phyloP scores from a whole-genome alignment of 2,329 filamentous ascomycete genomes.

The Fusarium nanum region DNA sequence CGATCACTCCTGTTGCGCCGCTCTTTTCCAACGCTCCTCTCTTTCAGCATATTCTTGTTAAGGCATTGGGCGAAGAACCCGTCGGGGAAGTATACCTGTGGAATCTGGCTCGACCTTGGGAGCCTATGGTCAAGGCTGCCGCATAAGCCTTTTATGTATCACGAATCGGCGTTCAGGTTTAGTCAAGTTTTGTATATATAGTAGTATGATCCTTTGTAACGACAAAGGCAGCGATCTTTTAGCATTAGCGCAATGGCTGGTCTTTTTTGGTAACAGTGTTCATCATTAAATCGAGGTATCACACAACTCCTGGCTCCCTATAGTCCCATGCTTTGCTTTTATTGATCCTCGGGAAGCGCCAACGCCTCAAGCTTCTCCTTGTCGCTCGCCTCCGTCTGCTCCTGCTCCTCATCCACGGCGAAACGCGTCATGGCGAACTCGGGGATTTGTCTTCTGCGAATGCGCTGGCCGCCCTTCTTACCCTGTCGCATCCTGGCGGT shows the following conservation, averaged over 20 bases:
- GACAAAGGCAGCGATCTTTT: slow-evolving; percentile 15
- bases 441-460: slow-evolving; percentile 55
- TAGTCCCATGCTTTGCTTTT: slow-evolving; percentile 37
- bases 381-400: slow-evolving; percentile 46
- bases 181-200: slow-evolving; percentile 24
- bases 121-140: slow-evolving; percentile 56
- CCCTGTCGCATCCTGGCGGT: slow-evolving; percentile 52
- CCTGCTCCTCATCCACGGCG: slow-evolving; percentile 58
- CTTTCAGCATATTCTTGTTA: slow-evolving; percentile 54
- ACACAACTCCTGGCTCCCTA: slow-evolving; percentile 47
- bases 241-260: slow-evolving; percentile 31
- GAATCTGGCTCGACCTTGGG: slow-evolving; percentile 56
- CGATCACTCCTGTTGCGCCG: slow-evolving; percentile 43
- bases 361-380: slow-evolving; percentile 41
- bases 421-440: slow-evolving; percentile 70
- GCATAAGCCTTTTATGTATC: slow-evolving; percentile 39
- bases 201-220: neutral
- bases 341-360: slow-evolving; percentile 43
- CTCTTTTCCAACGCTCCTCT: slow-evolving; percentile 47
- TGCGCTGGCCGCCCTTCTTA: slow-evolving; percentile 49
- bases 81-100: slow-evolving; percentile 55
- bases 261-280: slow-evolving; percentile 36
- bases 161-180: slow-evolving; percentile 28
- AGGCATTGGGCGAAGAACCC: slow-evolving; percentile 49
- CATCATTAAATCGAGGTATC: slow-evolving; percentile 48